Evolutionary conservation across 108 stramenopile genomes (phyloP), one percentile per base, ranked within the genome.

Genomic region (Craspedostauros australis): DNA sequence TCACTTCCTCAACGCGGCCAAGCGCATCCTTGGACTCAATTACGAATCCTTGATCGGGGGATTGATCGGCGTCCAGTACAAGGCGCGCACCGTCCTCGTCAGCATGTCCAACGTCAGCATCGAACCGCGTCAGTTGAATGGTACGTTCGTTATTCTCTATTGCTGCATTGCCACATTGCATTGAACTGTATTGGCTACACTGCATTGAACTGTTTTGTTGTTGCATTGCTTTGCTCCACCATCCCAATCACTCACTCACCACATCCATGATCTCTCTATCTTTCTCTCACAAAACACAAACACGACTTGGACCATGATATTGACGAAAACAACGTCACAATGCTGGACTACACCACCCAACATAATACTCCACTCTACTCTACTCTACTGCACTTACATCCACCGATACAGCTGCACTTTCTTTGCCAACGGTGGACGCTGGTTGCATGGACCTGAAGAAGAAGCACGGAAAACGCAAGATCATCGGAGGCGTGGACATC

Each of bases 1-100:
- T 6, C 99, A 99, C 64, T 99, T 99, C 72, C 71, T 99, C 46
- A 98, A 97, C 70, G 97, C 97, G 6, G 79, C 94, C 61, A 98
- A 98, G 64, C 95, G 99, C 3, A 92, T 98, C 41, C 64, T 99
- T 55, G 99, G 99, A n/a, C 60, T 97, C 33, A 85, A 68, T 33
- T 95, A 95, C 54, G 85, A 95, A 54, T 80, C 64, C 53, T 43
- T 93, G 19, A 72, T 72, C 1, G 93, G 99, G 18, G 99, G 99
- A 29, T 70, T 98, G 38, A 95, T 98, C 54, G 98, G 96, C 2
- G 84, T 99, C 16, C 70, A 84, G 54, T 84, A 90, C 63, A 62
- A 84, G 46, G 92, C 91, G 12, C 72, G 88, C 3, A 96, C 93
- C 22, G 95, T 99, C 31, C 59, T 97, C 46, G 96, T 99, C 16